Evolutionary conservation across 2,329 filamentous ascomycete species (phyloP).

Genomic region (Talaromyces sp.): DNA sequence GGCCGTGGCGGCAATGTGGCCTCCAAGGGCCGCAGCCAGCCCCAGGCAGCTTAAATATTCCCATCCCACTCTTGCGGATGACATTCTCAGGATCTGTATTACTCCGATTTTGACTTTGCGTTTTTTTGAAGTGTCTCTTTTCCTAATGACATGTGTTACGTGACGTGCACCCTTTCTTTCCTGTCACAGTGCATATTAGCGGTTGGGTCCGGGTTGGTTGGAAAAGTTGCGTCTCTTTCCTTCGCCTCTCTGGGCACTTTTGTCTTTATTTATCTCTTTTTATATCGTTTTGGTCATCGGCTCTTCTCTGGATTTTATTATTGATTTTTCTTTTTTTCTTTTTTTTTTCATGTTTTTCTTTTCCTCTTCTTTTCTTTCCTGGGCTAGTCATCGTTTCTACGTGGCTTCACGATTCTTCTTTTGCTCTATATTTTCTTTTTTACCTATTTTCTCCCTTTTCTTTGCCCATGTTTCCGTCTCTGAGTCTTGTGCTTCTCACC

Average conservation of each 20-base stretch:
- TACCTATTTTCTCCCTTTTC: constrained; percentile 7
- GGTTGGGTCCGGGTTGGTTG: constrained; percentile 37
- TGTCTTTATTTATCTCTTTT: constrained; percentile 5
- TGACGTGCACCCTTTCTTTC: constrained; percentile 32
- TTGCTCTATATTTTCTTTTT: constrained; percentile 27
- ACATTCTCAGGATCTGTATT: constrained; percentile 40
- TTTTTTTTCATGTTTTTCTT: too few relatives aligned
- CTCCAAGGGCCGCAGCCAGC: constrained; percentile 49
- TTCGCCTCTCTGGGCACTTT: constrained; percentile 31
- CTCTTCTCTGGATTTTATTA: not conserved
- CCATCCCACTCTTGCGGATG: constrained; percentile 15
- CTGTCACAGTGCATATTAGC: constrained; percentile 46
- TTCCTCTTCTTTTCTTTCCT: constrained; percentile 17
- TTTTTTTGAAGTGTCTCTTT: constrained; percentile 13
- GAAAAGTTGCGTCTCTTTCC: constrained; percentile 41
- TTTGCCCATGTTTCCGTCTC: constrained; percentile 1
- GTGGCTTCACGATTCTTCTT: constrained; percentile 26
- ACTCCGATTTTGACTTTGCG: constrained; percentile 33
- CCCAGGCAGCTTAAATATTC: constrained; percentile 45
- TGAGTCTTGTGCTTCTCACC: constrained; percentile 8
- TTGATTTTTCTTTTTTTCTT: constrained; percentile 26
- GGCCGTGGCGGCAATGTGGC: constrained; percentile 64
- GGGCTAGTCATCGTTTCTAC: constrained; percentile 13
- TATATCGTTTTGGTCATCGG: constrained; percentile 7
- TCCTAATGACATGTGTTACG: constrained; percentile 47